Evolutionary conservation across 192 early-diverging fungal species (phyloP), one percentile per base, ranked within the genome.

Genomic region (Umbelopsis sp.): DNA sequence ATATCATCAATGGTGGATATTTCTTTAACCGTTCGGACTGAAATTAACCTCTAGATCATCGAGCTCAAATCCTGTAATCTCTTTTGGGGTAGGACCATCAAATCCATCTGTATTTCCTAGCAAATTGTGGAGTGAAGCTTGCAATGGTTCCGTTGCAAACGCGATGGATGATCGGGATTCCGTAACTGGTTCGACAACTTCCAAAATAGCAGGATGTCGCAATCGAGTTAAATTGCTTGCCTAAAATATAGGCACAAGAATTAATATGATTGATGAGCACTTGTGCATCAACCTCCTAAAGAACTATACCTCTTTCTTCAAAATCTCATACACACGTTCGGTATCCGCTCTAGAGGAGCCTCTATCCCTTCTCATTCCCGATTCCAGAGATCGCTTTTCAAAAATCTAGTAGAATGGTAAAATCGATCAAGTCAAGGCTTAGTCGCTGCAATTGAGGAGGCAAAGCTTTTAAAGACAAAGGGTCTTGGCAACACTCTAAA

Each of bases 121-220:
- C 46, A 92, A 69, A 72, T 92, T 89, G 12, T 85, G 82, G 23
- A 94, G 75, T 16, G 84, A 86, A 47, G 82, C 85, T 16, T 85
- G 52, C 6, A 95, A 78, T 0, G 87, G 92, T 64, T 95, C 94
- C 0, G 91, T 91, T 6, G 87, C 92, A 84, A 95, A 95, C 68
- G 85, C 85, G 30, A 91, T 80, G 1, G 85, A 78, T 30, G 82
- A 75, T 35, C 90, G 82, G 5, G 88, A 85, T 66, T 92, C 89
- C 33, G 87, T 85, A 18, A 93, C 72, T 4, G 92, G 88, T 67
- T 94, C 94, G 8, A 89, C 85, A 33, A 94, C 86, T 70, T 90
- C 88, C 33, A 95, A 71, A 55, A 95, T 80, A 27, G 84, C 85
- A 13, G 94, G 94, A 72, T 95, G 94, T 49, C 94, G 85, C 52